Evolutionary conservation across 148 eudicot species (phyloP).

Genomic region (Vaccinium macrocarpon): DNA sequence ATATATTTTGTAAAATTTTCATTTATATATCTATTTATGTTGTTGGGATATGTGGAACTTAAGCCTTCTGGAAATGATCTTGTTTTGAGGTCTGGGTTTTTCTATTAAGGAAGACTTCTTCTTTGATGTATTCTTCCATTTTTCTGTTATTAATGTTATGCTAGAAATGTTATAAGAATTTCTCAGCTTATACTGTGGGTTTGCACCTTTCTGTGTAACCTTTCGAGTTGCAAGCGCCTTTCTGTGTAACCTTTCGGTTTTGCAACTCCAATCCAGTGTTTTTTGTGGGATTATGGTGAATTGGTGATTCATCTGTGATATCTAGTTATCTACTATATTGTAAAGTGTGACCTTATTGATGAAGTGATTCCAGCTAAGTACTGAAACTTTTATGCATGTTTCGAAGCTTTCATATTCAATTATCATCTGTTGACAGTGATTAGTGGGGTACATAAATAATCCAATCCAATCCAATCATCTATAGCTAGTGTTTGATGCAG

Average conservation of each 20-base stretch:
- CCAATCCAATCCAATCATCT: neutral
- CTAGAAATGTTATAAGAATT: neutral
- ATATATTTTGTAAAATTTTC: neutral
- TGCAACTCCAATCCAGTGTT: too few species aligned
- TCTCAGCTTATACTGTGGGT: neutral
- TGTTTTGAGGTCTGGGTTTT: neutral
- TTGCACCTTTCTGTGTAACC: neutral
- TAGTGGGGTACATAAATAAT: too few species aligned
- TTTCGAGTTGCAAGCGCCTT: neutral
- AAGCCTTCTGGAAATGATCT: neutral
- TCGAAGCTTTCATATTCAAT: neutral
- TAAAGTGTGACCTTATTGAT: conserved; percentile 29
- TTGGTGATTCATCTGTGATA: neutral
- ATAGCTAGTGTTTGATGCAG: neutral
- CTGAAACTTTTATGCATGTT: neutral
- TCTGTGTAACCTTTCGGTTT: neutral
- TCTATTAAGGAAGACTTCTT: neutral
- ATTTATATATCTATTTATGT: too few species aligned
- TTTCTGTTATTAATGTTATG: neutral
- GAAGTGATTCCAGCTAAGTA: conserved; percentile 20
- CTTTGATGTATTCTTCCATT: neutral
- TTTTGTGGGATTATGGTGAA: neutral
- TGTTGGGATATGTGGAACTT: neutral
- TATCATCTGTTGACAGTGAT: neutral
- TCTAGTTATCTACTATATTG: conserved; percentile 34